Base-by-base conservation (phyloP, 2,329 filamentous ascomycete genomes). In the Exserohilum turcica region DNA sequence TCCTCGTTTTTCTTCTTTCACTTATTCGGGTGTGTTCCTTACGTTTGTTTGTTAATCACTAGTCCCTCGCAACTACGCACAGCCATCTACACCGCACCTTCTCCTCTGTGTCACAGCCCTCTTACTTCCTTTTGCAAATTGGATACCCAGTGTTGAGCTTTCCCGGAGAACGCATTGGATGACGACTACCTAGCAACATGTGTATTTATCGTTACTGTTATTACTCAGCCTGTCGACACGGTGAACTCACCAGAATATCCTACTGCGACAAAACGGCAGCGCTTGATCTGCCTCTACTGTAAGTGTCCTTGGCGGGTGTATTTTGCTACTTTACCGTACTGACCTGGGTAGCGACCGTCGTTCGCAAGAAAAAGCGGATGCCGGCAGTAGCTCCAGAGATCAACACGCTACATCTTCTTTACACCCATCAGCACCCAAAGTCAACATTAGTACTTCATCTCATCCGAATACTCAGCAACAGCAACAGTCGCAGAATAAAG, bases 141-240 rank as follows among this genome's bases (percentile, higher is more conserved):
- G 46, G 46, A 43, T 32, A 38, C 19, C 3, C 24, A 28, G 27
- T 44, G 36, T 57, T 40, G 51, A 43, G 35, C 43, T 48, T 59
- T 50, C 60, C 43, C 28, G 43, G 33, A 54, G 43, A 42, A 48
- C 35, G 24, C 37, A 33, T 37, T 35, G 46, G 54, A 57, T 51
- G 52, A 49, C 48, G 24, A 52, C 52, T 42, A 36, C 47, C 54
- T 39, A 43, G 40, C 48, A 58, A 43, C 43, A 76, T 76, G 73
- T 76, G 73, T 57, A 43, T 60, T 6, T 76, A 73, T 55, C 52
- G 43, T 53, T 74, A 74, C 60, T 52, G 68, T 44, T 73, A 70
- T 58, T 71, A 65, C 48, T 64, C 65, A 5, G 24, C 40, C 19
- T 76, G 73, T 59, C 57, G 53, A 52, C 73, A 76, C 61, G 59